Evolutionary conservation across 2,329 filamentous ascomycete genomes (phyloP), one percentile per base, ranked within the genome.

Genomic region (Arthrobotrys sphaeroides): DNA sequence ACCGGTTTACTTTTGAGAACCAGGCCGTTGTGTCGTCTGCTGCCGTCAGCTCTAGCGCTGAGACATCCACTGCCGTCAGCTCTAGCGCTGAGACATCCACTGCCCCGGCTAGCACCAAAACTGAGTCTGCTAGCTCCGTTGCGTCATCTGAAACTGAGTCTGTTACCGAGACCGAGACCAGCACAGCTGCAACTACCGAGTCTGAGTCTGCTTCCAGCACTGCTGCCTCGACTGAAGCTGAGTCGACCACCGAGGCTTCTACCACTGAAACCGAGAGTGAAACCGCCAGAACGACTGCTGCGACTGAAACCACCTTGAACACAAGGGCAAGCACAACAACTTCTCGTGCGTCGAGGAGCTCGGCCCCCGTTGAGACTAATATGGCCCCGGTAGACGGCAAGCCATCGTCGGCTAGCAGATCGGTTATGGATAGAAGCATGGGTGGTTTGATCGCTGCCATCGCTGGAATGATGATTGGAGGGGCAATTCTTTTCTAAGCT

Each of bases 1-100:
- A 65, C 20, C 62, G 72, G n/a, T 75, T 75, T 26, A 38, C 28
- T 7, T 69, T 75, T 24, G 57, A 42, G 12, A 75, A 61, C 18
- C 26, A 62, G 24, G 20, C 9, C 28, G n/a, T 38, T 5, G 57
- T 55, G 12, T 51, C 66, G 5, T 61, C 65, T 20, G 31, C 55
- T 55, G 43, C 55, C 5, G 66, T 61, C 20, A 69, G 65, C 42
- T 69, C 65, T 6, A 31, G 18, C 9, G 36, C 47, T 10, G 24
- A 40, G 24, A 31, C 49, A 9, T 20, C 61, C 22, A 43, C 40
- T 13, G 62, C 33, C 22, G n/a, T n/a, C n/a, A 69, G 65, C 42
- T 69, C 65, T 6, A 31, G 18, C 9, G 36, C 47, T 10, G 24
- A 40, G 24, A 31, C 49, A 9, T 20, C 61, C 22, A 43, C 40